A percentile compares a stretch with the other conserved stretches of the same genome.
phyloP scores from a whole-genome alignment of 768 basidiomycete species.

The Leccinum sublutescens region DNA sequence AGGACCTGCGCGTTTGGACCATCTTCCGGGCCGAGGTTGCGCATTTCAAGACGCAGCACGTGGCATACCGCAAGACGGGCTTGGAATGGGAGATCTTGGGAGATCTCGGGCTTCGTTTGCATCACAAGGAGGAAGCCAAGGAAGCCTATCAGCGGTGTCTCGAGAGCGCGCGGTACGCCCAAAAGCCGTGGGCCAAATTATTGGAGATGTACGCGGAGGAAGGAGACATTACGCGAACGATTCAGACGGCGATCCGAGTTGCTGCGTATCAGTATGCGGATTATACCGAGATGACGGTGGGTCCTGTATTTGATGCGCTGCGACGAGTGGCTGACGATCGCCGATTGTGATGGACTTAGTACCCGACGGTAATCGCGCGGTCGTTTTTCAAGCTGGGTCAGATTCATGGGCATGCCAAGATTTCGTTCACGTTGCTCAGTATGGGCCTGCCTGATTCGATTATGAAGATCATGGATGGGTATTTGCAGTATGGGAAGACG shows the following conservation, averaged over 20 bases:
- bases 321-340: neutral
- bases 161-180: conserved; percentile 79
- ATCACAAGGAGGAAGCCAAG: conserved; percentile 98
- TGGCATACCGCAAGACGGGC: conserved; percentile 96
- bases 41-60: conserved; percentile 98
- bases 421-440: conserved; percentile 87
- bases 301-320: conserved; percentile 28
- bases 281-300: conserved; percentile 84
- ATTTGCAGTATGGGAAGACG: conserved; percentile 79
- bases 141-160: conserved; percentile 96
- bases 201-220: conserved; percentile 98
- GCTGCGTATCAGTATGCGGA: conserved; percentile 91
- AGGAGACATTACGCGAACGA: conserved; percentile 84
- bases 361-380: conserved; percentile 86
- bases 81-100: conserved; percentile 98
- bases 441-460: conserved; percentile 92
- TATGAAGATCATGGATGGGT: conserved; percentile 90
- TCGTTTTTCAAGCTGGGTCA: conserved; percentile 92
- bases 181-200: conserved; percentile 91
- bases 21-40: conserved; percentile 98
- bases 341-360: conserved; percentile 36
- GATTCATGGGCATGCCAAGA: conserved; percentile 91
- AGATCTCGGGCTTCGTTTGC: conserved; percentile 87
- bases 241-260: conserved; percentile 90
- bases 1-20: conserved; percentile 96